Base-by-base conservation (phyloP, 352 stramenopile genomes). In the Pythium sp. region DNA sequence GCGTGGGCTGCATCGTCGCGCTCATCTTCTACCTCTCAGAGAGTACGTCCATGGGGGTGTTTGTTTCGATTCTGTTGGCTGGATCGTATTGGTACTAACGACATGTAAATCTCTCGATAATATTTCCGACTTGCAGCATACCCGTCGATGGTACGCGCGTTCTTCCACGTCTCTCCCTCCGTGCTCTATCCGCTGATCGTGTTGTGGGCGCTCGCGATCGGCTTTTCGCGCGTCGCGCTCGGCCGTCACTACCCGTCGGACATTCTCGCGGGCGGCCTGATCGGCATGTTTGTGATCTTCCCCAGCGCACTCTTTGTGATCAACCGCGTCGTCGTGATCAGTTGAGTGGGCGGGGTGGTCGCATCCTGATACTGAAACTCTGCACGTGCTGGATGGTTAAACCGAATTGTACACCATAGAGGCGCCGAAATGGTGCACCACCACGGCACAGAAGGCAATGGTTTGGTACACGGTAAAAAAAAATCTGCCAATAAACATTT, bases 211-310 rank as follows among this genome's bases (percentile, higher is more conserved):
- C 58, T 90, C 5, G 55, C 82, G 55, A 93, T 94, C 65, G 84
- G 82, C 68, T 91, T 94, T 63, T 92, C 84, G 11, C 84, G 87
- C 30, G 71, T 95, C n/a, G 87, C 87, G 18, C 79, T 95, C 15
- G 87, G 87, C 20, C 87, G 87, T 26, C 87, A 95, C 77, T 95
- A 94, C 74, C 86, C 84, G 24, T 91, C 84, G 24, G 87, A 95
- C 65, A 80, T 95, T 15, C 51, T 93, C 3, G 80, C 79, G 2
- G 87, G 87, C 2, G 73, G 79, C 12, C 49, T 84, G 20, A 90
- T 95, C 54, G 87, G 87, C 18, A 78, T 77, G 60, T 76, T 89
- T 41, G 63, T 84, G 5, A 74, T 89, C 58, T 92, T 80, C 68
- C 84, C 84, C n/a, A 70, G 87, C 30, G 81, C 84, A 46, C 73